Base-by-base conservation (phyloP, 768 basidiomycete species). In the Hysterangium stoloniferum region DNA sequence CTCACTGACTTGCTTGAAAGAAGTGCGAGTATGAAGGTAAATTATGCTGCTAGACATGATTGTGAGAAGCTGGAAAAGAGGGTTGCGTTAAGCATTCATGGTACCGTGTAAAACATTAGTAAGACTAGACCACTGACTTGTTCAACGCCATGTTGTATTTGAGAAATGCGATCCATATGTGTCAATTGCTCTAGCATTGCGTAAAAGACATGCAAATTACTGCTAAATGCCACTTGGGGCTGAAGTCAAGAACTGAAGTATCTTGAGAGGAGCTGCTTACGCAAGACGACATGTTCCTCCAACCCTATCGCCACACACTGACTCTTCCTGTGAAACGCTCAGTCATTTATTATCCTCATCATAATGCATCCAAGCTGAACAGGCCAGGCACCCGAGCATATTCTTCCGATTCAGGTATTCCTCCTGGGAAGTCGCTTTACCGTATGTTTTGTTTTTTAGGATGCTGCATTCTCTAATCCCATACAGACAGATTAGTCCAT, bases 111-210 rank as follows among this genome's bases (percentile, higher is more conserved):
- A n/a, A n/a, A n/a, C n/a, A n/a, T n/a, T n/a, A n/a, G n/a, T n/a
- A n/a, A 24, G 42, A 27, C 20, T 27, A 3, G n/a, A n/a, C 17
- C 1, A 55, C 70, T 47, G 48, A 85, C 88, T 71, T 86, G 81
- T 68, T 95, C 91, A 53, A 92, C 90, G 67, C 86, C 86, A 79
- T 95, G 86, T 73, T 93, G 90, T 48, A 94, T 81, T 66, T 94
- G 92, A 8, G 92, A 93, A 66, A 94, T 87, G 69, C 90, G 84
- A 75, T 94, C 91, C 92, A 93, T 93, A 73, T 88, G 82, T 66
- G 86, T 80, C 65, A 90, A 69, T 79, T 89, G 86, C 76, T 87
- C 82, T 77, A 90, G 86, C 86, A 90, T 90, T 72, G 71, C 86
- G 78, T 80, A 40, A 42, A 37, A 17, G 36, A 51, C 49, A 51